phyloP scores from a whole-genome alignment of 805 yeast species.

The Candida michaelii region DNA sequence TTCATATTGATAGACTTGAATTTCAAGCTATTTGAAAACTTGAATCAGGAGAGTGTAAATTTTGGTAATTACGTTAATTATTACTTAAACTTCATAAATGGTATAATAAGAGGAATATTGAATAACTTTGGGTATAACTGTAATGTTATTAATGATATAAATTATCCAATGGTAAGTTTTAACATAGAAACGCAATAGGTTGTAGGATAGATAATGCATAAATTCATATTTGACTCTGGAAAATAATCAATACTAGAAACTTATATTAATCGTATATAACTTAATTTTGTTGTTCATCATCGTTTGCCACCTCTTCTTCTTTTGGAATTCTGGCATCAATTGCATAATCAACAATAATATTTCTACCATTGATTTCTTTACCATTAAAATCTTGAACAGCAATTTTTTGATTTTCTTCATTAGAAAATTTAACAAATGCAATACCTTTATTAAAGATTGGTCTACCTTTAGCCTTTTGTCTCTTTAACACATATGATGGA shows the following conservation, averaged over 20 bases:
- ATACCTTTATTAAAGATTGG: slow-evolving; percentile 58
- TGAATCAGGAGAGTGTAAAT: slow-evolving; percentile 49
- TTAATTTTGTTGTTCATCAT: slow-evolving; percentile 8
- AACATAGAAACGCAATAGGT: slow-evolving; percentile 55
- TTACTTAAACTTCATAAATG: slow-evolving; percentile 69
- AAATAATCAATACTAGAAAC: background rate
- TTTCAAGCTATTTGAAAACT: slow-evolving; percentile 56
- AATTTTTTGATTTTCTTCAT: slow-evolving; percentile 60
- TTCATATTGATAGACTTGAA: slow-evolving; percentile 73
- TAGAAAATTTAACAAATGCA: slow-evolving; percentile 61
- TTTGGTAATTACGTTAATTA: slow-evolving; percentile 52
- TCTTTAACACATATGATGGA: slow-evolving; percentile 43
- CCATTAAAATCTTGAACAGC: slow-evolving; percentile 78
- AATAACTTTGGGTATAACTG: slow-evolving; percentile 68
- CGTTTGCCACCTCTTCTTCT: slow-evolving; percentile 23
- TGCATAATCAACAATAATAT: slow-evolving; percentile 69
- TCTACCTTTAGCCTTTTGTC: slow-evolving; percentile 45
- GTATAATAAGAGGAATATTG: slow-evolving; percentile 71
- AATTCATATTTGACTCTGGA: background rate
- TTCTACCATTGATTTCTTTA: slow-evolving; percentile 61
- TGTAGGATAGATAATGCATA: background rate
- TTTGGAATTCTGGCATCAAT: slow-evolving; percentile 50
- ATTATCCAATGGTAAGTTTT: slow-evolving; percentile 67
- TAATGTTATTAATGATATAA: slow-evolving; percentile 62
- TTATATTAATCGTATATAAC: slow-evolving; percentile 3